These are phyloP conservation scores for Cordyceps tenuipes DNA, from an alignment of 2,329 filamentous ascomycete genomes.

Conservation along the genomic window DNA sequence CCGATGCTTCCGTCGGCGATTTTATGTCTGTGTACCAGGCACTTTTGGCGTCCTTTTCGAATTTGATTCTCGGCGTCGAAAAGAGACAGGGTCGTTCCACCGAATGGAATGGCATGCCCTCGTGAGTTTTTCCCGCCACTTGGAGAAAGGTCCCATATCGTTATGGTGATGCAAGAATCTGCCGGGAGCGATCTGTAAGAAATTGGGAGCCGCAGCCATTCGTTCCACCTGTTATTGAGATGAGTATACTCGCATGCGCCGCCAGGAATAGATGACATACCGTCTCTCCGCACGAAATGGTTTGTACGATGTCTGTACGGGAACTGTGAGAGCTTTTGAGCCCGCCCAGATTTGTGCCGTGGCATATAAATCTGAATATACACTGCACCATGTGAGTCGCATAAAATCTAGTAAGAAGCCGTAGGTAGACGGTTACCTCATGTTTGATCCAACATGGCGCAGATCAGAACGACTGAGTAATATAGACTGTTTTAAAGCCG, in stretches of 20 bases:
- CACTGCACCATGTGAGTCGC: constrained; percentile 35
- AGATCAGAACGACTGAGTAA: constrained; percentile 72
- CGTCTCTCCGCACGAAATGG: constrained; percentile 69
- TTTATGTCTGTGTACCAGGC: constrained; percentile 71
- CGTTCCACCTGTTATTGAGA: constrained; percentile 64
- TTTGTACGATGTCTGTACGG: constrained; percentile 88
- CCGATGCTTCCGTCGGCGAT: constrained; percentile 78
- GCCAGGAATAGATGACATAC: constrained; percentile 24
- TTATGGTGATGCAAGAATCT: constrained; percentile 81
- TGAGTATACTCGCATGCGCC: background rate
- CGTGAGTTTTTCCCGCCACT: constrained; percentile 61
- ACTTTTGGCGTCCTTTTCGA: constrained; percentile 88
- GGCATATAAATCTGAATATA: constrained; percentile 82
- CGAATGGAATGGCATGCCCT: constrained; percentile 81
- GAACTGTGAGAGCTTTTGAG: constrained; percentile 87
- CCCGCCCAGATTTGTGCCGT: constrained; percentile 93
- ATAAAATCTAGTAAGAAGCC: background rate
- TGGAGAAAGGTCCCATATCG: constrained; percentile 88
- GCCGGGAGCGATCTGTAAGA: constrained; percentile 73
- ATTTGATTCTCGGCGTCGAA: constrained; percentile 90
- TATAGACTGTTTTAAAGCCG: constrained; percentile 47
- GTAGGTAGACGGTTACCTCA: constrained; percentile 42
- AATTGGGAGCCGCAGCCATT: constrained; percentile 87
- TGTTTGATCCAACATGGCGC: constrained; percentile 79
- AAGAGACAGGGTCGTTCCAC: constrained; percentile 83